Conservation (phyloP, 306 rosid genomes). For the Cucumis cinereus region DNA sequence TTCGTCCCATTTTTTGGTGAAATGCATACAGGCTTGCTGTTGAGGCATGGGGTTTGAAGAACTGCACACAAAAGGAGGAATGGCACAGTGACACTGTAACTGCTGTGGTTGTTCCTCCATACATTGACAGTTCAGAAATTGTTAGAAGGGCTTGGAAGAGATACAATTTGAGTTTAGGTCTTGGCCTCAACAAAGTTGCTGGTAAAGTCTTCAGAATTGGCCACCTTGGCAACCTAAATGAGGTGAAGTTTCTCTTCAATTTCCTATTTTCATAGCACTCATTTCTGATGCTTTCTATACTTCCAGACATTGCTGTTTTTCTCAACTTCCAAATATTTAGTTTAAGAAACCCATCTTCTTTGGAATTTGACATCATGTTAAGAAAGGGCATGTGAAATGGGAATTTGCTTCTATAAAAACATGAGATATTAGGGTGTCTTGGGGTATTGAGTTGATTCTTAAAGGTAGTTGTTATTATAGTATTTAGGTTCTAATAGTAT, state of each 20-base stretch:
- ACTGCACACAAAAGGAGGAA: slow-evolving; percentile 91
- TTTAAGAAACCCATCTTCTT: background rate
- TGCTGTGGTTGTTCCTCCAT: slow-evolving; percentile 80
- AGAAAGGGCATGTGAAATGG: background rate
- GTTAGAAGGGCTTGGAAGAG: slow-evolving; percentile 88
- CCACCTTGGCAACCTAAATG: slow-evolving; percentile 86
- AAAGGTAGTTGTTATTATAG: too few species aligned
- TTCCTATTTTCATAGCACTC: background rate
- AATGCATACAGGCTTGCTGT: slow-evolving; percentile 63
- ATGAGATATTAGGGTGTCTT: too few species aligned
- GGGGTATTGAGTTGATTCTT: too few species aligned
- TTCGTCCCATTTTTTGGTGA: background rate
- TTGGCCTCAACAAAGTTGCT: slow-evolving; percentile 90
- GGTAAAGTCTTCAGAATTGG: slow-evolving; percentile 99
- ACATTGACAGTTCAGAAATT: slow-evolving; percentile 75
- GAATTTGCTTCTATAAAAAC: background rate
- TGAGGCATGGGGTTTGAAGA: slow-evolving; percentile 99
- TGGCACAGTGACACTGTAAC: slow-evolving; percentile 94
- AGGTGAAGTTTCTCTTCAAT: slow-evolving; percentile 36
- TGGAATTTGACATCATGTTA: background rate
- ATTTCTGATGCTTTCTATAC: background rate
- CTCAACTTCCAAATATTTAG: background rate
- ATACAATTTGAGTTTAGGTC: slow-evolving; percentile 91
- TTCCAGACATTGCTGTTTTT: background rate
- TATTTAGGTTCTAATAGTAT: too few species aligned